These are phyloP conservation scores for Lathyrus sativus DNA, from an alignment of 306 rosid genomes.

Conservation along the genomic window DNA sequence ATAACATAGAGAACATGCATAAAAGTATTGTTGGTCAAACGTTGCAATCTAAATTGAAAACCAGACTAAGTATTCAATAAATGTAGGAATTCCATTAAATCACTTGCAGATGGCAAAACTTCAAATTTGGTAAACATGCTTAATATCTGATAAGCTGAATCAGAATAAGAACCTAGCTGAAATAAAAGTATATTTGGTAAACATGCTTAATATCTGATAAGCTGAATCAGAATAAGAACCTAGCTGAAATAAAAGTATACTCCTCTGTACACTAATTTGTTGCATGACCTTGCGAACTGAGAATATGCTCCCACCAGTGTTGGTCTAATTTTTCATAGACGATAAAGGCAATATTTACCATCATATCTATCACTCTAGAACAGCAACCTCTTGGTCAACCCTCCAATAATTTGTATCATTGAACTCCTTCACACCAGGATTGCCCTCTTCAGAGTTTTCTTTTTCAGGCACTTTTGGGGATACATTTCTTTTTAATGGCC, in stretches of 20 bases:
- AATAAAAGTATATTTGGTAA: slow-evolving; percentile 68
- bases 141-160: slow-evolving; percentile 57
- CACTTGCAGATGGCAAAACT: slow-evolving; percentile 61
- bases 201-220: too few species aligned
- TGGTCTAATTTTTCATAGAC: slow-evolving; percentile 46
- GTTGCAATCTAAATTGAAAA: neutral
- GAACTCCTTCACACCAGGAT: slow-evolving; percentile 75
- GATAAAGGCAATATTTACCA: slow-evolving; percentile 34
- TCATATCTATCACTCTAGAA: slow-evolving; percentile 59
- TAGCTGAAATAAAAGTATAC: slow-evolving; percentile 65
- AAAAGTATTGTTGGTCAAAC: neutral
- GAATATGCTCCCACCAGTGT: slow-evolving; percentile 36
- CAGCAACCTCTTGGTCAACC: slow-evolving; percentile 92
- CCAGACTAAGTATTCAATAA: slow-evolving; percentile 42
- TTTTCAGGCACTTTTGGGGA: slow-evolving; percentile 60
- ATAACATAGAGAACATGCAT: neutral
- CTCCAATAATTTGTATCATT: slow-evolving; percentile 98
- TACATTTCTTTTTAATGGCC: slow-evolving; percentile 73
- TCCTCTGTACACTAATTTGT: slow-evolving; percentile 64
- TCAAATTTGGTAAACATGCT: slow-evolving; percentile 58
- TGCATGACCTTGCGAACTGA: slow-evolving; percentile 45
- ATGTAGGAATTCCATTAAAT: slow-evolving; percentile 45
- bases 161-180: slow-evolving; percentile 56
- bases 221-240: slow-evolving; percentile 57
- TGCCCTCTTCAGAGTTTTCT: slow-evolving; percentile 71